Percentiles rank a stretch among this genome's conserved stretches.
These are phyloP conservation scores for Skeletonema grethae DNA, from an alignment of 108 stramenopile species.

Conservation along the genomic window DNA sequence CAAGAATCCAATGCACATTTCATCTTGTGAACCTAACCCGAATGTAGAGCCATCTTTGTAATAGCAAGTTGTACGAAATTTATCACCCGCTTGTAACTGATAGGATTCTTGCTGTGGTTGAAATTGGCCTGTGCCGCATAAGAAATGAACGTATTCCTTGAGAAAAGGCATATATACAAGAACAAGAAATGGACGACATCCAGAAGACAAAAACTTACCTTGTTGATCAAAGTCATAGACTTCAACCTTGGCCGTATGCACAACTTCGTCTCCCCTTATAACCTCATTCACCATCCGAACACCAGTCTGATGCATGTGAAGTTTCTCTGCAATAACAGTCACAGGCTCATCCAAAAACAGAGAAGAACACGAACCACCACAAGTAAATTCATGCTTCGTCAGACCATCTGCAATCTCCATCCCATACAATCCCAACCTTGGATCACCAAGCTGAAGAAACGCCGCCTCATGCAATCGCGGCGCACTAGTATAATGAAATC, in stretches of 20 bases:
- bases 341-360: slow-evolving; percentile 26
- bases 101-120: slow-evolving; percentile 44
- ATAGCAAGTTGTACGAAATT: slow-evolving; percentile 52
- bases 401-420: slow-evolving; percentile 37
- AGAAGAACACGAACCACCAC: slow-evolving; percentile 46
- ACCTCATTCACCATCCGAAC: slow-evolving; percentile 44
- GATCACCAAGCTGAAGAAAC: slow-evolving; percentile 52
- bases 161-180: too few species aligned
- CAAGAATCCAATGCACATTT: slow-evolving; percentile 69
- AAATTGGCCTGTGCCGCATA: slow-evolving; percentile 5
- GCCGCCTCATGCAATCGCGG: slow-evolving; percentile 4
- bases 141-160: too few species aligned
- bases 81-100: slow-evolving; percentile 52
- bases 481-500: slow-evolving; percentile 50
- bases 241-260: slow-evolving; percentile 43
- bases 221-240: slow-evolving; percentile 58
- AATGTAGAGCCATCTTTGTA: slow-evolving; percentile 45
- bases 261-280: slow-evolving; percentile 51
- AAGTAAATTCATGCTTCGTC: slow-evolving; percentile 47
- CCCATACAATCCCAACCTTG: slow-evolving; percentile 32
- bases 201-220: slow-evolving; percentile 24
- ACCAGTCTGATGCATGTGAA: slow-evolving; percentile 66
- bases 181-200: neutral
- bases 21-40: slow-evolving; percentile 46
- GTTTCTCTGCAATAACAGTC: slow-evolving; percentile 53